A percentile compares a stretch with the other conserved stretches of the same genome.
Evolutionary conservation across 495 filamentous ascomycete species (phyloP).

Genomic region (Sordaria brevicollis): DNA sequence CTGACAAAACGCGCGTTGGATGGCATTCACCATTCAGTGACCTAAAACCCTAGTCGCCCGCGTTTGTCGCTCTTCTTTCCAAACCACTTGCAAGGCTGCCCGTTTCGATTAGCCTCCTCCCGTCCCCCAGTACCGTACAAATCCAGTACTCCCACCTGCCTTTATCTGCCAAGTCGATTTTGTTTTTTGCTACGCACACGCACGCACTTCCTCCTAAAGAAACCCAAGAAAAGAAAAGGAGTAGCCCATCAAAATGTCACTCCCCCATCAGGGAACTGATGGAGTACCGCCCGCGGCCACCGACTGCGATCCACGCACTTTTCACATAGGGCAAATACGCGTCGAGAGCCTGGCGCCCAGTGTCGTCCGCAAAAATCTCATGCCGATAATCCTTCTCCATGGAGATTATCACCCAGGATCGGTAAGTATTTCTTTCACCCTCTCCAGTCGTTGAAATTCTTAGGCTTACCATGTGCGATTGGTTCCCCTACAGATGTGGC

Average conservation of each 20-base stretch:
- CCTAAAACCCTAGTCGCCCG: background rate
- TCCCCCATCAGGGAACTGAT: background rate
- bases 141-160: background rate
- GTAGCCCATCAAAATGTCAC: background rate
- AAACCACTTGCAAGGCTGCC: too few species aligned
- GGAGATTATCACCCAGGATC: constrained; percentile 41
- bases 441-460: background rate
- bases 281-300: background rate
- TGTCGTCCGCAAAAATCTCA: background rate
- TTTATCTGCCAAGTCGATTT: background rate
- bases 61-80: background rate
- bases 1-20: too few species aligned
- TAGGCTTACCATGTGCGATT: background rate
- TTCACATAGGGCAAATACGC: background rate
- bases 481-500: constrained; percentile 29
- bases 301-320: background rate
- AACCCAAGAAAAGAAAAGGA: too few species aligned
- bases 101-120: too few species aligned
- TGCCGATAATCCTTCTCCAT: constrained; percentile 46
- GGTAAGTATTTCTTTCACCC: constrained; percentile 21
- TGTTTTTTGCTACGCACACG: background rate
- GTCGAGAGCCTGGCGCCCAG: background rate
- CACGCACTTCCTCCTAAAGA: background rate
- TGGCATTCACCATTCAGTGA: background rate
- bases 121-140: background rate